Percentiles rank a stretch among this genome's conserved stretches.
Evolutionary conservation across 2,329 filamentous ascomycete species (phyloP).

Genomic region (Aspergillus texensis): DNA sequence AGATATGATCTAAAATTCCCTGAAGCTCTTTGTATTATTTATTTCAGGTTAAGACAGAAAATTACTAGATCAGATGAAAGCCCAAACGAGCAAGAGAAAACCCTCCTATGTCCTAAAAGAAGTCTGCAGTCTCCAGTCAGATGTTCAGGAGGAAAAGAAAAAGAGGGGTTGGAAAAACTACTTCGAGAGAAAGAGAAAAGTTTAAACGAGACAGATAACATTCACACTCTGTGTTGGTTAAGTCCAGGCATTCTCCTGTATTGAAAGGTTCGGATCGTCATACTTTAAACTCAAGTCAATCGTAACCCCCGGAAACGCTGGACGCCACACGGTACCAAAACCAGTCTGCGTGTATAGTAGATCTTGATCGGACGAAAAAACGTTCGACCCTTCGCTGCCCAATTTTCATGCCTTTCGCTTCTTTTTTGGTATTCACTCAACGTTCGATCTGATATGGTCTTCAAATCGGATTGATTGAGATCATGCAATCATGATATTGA

Average conservation of each 20-base stretch:
- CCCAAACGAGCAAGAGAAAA: not conserved
- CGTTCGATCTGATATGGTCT: slow-evolving; percentile 2
- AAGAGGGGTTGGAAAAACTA: not conserved
- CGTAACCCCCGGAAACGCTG: not conserved
- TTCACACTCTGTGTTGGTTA: too few relatives aligned
- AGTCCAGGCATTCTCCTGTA: not conserved
- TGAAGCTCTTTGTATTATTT: too few relatives aligned
- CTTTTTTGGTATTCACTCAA: not conserved
- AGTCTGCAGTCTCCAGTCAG: not conserved
- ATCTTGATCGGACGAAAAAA: not conserved
- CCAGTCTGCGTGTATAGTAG: not conserved
- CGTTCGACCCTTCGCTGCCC: not conserved
- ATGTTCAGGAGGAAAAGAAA: not conserved
- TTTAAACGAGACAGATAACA: not conserved
- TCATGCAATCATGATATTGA: not conserved
- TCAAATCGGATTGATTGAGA: not conserved
- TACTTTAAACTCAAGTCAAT: slow-evolving; percentile 10
- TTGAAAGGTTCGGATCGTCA: slow-evolving; percentile 5
- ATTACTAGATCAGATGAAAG: not conserved
- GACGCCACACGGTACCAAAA: not conserved
- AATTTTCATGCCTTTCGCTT: not conserved
- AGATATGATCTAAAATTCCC: too few relatives aligned
- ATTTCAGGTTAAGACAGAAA: too few relatives aligned
- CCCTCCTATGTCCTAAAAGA: not conserved
- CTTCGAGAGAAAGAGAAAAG: not conserved